phyloP scores from a whole-genome alignment of 306 rosid species.

The Benincasa hispida region DNA sequence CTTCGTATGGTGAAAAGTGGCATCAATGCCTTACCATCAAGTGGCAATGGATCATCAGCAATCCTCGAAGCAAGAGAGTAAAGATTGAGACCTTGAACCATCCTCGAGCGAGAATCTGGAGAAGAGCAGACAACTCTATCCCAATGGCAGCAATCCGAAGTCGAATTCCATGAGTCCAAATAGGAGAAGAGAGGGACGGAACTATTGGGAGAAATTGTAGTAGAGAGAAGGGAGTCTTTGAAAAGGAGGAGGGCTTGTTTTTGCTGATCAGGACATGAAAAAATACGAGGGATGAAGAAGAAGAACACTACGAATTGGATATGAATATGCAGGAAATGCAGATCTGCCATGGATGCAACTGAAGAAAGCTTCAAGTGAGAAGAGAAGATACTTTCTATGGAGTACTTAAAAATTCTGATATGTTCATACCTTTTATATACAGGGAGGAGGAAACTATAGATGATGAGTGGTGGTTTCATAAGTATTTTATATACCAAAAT shows the following conservation, averaged over 20 bases:
- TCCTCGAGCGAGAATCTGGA: not conserved
- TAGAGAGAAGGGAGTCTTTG: slow-evolving; percentile 6
- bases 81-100: slow-evolving; percentile 1
- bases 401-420: not conserved
- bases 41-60: not conserved
- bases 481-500: not conserved
- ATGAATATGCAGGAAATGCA: not conserved
- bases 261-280: slow-evolving; percentile 9
- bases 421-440: not conserved
- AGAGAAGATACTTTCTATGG: not conserved
- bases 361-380: not conserved
- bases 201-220: not conserved
- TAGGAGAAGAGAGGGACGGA: not conserved
- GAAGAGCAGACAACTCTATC: slow-evolving; percentile 9
- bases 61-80: slow-evolving; percentile 1
- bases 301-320: not conserved
- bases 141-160: slow-evolving; percentile 18
- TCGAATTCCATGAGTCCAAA: slow-evolving; percentile 14
- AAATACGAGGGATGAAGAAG: not conserved
- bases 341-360: slow-evolving; percentile 7
- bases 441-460: not conserved
- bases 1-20: slow-evolving; percentile 15
- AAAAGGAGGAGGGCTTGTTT: slow-evolving; percentile 13
- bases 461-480: not conserved
- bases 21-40: slow-evolving; percentile 1